Conservation (phyloP, 306 rosid species). For the Inga leiocalycina region DNA sequence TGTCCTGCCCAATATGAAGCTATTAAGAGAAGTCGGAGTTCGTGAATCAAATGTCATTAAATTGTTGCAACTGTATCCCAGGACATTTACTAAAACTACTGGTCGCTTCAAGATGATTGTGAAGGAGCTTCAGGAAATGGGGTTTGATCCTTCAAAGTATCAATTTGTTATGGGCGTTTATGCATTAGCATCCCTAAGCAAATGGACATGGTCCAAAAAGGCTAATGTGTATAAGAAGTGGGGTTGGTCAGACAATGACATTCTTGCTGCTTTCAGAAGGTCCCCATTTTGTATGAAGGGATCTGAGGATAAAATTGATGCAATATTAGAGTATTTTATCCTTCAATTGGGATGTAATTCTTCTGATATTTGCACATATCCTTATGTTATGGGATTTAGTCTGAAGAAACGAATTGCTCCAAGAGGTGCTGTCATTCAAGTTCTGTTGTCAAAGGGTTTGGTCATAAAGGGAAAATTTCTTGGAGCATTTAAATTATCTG, state of each 20-base stretch:
- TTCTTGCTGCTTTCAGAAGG: conserved; percentile 27
- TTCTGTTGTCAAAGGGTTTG: no score
- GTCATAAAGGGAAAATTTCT: no score
- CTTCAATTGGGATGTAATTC: conserved; percentile 30
- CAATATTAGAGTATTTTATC: conserved; percentile 34
- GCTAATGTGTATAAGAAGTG: conserved; percentile 32
- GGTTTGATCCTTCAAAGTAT: conserved; percentile 29
- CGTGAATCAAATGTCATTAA: conserved; percentile 10
- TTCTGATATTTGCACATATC: background rate
- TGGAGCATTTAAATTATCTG: background rate
- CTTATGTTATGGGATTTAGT: conserved; percentile 2
- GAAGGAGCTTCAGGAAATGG: conserved; percentile 30
- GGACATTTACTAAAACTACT: background rate
- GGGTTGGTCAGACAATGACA: conserved; percentile 40
- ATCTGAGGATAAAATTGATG: conserved; percentile 37
- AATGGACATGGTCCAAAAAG: conserved; percentile 37
- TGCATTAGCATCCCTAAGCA: background rate
- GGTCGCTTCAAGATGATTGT: conserved; percentile 18
- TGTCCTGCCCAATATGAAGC: background rate
- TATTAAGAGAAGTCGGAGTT: conserved; percentile 9
- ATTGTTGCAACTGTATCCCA: conserved; percentile 25
- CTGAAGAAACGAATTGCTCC: conserved; percentile 34
- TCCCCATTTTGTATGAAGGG: conserved; percentile 27
- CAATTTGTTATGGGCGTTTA: conserved; percentile 15
- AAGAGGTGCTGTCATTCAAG: conserved; percentile 32